These are phyloP conservation scores for Fusarium marasasianum DNA, from an alignment of 2,329 filamentous ascomycete species.

Conservation along the genomic window DNA sequence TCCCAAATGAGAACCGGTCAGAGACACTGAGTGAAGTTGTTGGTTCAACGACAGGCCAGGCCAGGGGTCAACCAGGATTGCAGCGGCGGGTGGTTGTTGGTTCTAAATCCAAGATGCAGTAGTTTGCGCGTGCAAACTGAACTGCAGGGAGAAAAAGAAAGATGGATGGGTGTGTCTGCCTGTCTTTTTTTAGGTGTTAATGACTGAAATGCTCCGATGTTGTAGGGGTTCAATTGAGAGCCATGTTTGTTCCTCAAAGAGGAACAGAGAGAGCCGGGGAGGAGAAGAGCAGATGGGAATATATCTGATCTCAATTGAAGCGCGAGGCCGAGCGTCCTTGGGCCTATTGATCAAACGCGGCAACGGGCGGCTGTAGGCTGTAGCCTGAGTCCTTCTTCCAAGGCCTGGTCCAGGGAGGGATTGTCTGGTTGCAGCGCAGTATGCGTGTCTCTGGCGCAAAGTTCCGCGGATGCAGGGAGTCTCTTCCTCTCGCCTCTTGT, in stretches of 20 bases:
- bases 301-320: slow-evolving; percentile 14
- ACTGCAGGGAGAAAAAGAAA: not conserved
- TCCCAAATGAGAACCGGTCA: not conserved
- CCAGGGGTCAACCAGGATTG: slow-evolving; percentile 16
- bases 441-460: not conserved
- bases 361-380: slow-evolving; percentile 14
- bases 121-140: not conserved
- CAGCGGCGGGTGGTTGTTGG: slow-evolving; percentile 6
- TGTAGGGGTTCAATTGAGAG: not conserved
- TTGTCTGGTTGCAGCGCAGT: slow-evolving; percentile 12
- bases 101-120: slow-evolving; percentile 2
- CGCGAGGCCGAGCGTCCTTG: slow-evolving; percentile 14
- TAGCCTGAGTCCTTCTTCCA: not conserved
- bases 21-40: slow-evolving; percentile 17
- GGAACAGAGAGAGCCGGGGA: not conserved
- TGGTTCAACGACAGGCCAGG: slow-evolving; percentile 16
- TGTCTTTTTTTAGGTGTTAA: not conserved
- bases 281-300: not conserved
- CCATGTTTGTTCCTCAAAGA: slow-evolving; percentile 1
- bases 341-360: slow-evolving; percentile 20
- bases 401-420: slow-evolving; percentile 11
- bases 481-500: not conserved
- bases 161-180: not conserved
- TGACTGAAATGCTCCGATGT: not conserved
- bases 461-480: slow-evolving; percentile 2